Evolutionary conservation across 345 rosid species (phyloP).

Genomic region (Dovyalis caffra): DNA sequence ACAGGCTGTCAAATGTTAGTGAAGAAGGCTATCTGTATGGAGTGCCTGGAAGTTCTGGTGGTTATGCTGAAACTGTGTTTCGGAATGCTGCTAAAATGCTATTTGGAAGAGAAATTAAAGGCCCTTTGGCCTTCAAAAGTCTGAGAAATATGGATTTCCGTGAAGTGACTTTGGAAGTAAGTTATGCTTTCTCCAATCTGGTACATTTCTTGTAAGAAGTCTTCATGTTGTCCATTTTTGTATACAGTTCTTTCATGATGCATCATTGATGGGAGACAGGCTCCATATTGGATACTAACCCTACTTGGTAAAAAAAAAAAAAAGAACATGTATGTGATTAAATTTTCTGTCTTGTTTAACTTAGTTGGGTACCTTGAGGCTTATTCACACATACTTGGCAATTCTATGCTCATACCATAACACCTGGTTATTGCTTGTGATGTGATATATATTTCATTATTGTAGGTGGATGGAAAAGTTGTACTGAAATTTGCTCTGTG

Average conservation of each 20-base stretch:
- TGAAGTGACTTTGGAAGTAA: constrained; percentile 79
- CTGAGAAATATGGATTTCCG: constrained; percentile 81
- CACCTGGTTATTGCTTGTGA: constrained; percentile 1
- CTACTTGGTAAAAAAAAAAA: too few species aligned
- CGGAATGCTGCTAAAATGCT: constrained; percentile 64
- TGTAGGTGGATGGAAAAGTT: constrained; percentile 73
- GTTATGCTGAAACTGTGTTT: constrained; percentile 81
- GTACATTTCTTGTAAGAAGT: background rate
- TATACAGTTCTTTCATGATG: constrained; percentile 1
- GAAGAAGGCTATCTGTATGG: constrained; percentile 82
- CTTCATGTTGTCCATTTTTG: background rate
- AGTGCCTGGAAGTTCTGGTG: constrained; percentile 90
- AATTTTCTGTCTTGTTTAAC: background rate
- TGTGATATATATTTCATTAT: background rate
- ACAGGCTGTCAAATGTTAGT: constrained; percentile 73
- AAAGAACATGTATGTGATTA: too few species aligned
- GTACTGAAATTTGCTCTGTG: constrained; percentile 79
- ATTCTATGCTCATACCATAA: background rate
- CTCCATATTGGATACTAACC: background rate
- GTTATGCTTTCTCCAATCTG: constrained; percentile 16
- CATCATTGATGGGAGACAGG: background rate
- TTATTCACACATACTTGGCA: background rate
- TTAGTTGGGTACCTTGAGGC: background rate
- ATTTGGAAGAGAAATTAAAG: constrained; percentile 61
- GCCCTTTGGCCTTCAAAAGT: constrained; percentile 60